Conservation (phyloP, 768 basidiomycete species). For the Podaxis carcinomalis region DNA sequence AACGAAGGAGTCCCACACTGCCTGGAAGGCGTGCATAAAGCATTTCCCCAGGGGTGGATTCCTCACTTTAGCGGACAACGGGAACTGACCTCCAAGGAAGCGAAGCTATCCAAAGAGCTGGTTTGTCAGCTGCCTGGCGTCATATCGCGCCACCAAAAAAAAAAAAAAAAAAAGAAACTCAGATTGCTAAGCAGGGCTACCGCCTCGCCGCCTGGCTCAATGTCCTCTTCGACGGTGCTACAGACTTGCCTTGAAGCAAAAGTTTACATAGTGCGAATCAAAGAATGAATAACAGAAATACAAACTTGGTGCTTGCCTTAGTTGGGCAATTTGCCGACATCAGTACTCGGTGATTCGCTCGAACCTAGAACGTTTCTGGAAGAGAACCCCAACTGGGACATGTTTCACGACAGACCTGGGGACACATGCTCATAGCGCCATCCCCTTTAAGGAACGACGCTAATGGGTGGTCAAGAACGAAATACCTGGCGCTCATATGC, state of each 20-base stretch:
- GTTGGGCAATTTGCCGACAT: neutral
- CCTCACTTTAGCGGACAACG: no score
- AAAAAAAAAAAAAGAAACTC: no score
- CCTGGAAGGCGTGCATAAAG: no score
- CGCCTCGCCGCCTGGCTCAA: conserved; percentile 49
- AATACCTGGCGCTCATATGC: no score
- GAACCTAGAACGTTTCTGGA: neutral
- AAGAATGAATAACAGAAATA: neutral
- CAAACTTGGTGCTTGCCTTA: neutral
- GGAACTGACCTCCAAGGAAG: no score
- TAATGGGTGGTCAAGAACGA: no score
- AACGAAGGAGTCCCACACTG: no score
- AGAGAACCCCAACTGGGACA: neutral
- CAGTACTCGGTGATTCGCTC: neutral
- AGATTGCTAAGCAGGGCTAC: conserved; percentile 44
- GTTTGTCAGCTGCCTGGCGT: no score
- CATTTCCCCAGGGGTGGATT: no score
- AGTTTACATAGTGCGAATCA: neutral
- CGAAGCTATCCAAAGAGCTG: no score
- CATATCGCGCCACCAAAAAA: no score
- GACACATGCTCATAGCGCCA: neutral
- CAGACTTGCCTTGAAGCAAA: conserved; percentile 28
- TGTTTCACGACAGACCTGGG: neutral
- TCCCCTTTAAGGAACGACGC: no score
- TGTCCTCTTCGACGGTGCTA: conserved; percentile 39